Base-by-base conservation (phyloP, 768 basidiomycete species). In the Pleurotus tuber-regium region DNA sequence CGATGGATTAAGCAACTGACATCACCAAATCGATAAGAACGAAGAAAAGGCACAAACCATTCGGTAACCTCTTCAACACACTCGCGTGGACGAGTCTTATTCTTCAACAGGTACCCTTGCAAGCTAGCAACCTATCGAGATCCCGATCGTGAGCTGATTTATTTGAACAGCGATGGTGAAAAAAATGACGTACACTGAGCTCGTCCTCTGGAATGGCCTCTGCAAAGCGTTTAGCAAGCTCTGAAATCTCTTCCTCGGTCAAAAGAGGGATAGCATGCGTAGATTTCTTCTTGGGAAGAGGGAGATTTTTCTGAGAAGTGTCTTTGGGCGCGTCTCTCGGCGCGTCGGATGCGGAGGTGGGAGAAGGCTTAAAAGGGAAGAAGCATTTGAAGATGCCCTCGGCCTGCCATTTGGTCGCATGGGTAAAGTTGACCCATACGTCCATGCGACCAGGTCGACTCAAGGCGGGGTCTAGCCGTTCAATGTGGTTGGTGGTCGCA, bases 361-460 rank as follows among this genome's bases (percentile, higher is more conserved):
- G 53, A 47, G 74, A 57, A 2, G 78, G 71, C 57, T 74, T 83
- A 67, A 67, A 85, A 2, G 91, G 90, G 85, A 93, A 93, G 83
- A 93, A 93, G 67, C 89, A 91, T 66, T 91, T 91, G 82, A 92
- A 93, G 64, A 93, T 89, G 46, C 89, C 90, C 67, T 92, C 90
- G 11, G 91, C 91, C 62, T 93, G 91, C 89, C 89, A 92, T 66
- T 90, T 92, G 6, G 89, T 91, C 4, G 91, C 90, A 61, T 93
- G 86, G 46, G 87, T 86, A 69, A 93, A 93, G 72, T 92, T 90
- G 33, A 94, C 79, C 90, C 90, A 92, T 12, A 95, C 86, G 60
- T 92, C 92, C 88, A 92, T 91, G 40, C 89, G 87, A 52, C 93
- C 93, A 24, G 92, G 89, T 18, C 91, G 82, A 65, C 84, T 89